Conservation (phyloP, 228 moss, liverwort and hornwort genomes). For the Sphagnum magellanicum region DNA sequence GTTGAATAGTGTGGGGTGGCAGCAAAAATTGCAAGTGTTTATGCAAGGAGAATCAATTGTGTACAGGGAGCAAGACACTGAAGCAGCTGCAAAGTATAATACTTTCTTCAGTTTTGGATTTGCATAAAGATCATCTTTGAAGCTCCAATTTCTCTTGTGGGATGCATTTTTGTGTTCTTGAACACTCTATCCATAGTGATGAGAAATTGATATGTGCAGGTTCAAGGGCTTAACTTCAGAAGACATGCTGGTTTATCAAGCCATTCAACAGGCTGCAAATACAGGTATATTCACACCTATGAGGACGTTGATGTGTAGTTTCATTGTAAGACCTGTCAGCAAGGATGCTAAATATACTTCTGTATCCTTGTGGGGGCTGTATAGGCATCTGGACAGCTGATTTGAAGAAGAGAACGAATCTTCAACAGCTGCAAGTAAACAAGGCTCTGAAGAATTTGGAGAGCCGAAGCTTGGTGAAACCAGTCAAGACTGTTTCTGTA, state of each 20-base stretch:
- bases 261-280: constrained; percentile 75
- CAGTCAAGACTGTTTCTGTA: constrained; percentile 90
- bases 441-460: constrained; percentile 93
- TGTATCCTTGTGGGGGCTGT: neutral
- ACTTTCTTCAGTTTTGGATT: neutral
- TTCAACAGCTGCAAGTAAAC: constrained; percentile 87
- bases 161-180: too few relatives aligned
- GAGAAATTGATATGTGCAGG: constrained; percentile 18
- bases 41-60: constrained; percentile 56
- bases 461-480: constrained; percentile 79
- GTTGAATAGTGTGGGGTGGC: constrained; percentile 12
- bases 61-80: constrained; percentile 71
- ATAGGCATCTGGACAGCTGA: constrained; percentile 96
- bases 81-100: constrained; percentile 59
- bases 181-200: too few relatives aligned
- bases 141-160: too few relatives aligned
- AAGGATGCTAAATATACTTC: neutral
- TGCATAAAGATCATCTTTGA: neutral
- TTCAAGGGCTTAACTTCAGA: constrained; percentile 81
- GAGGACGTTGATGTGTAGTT: neutral
- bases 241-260: constrained; percentile 91
- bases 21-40: constrained; percentile 42
- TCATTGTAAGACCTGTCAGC: neutral
- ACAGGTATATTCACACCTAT: constrained; percentile 29
- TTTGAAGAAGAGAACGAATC: constrained; percentile 74